Conservation (phyloP, 768 basidiomycete species). For the Paxillus rubicundulus region DNA sequence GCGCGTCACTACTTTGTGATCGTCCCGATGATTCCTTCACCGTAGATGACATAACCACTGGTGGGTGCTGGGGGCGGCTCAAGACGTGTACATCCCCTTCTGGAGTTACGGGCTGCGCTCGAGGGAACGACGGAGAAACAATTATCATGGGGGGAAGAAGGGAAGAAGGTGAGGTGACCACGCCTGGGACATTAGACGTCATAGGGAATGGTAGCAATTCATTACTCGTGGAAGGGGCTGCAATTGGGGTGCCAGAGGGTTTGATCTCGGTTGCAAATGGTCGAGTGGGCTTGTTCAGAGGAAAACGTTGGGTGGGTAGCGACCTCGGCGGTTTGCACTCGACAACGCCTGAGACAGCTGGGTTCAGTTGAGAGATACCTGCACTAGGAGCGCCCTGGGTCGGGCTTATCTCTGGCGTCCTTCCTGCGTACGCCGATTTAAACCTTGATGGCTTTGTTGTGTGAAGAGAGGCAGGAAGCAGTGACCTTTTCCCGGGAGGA, state of each 20-base stretch:
- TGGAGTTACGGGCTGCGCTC: constrained; percentile 15
- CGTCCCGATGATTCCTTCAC: constrained; percentile 11
- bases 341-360: constrained; percentile 22
- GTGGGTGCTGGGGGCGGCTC: constrained; percentile 30
- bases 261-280: not conserved
- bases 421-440: constrained; percentile 28
- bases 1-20: not conserved
- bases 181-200: not conserved
- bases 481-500: not conserved
- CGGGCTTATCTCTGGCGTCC: constrained; percentile 9
- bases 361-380: constrained; percentile 37
- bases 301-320: constrained; percentile 10
- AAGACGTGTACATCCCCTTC: constrained; percentile 19
- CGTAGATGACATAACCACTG: constrained; percentile 11
- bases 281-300: constrained; percentile 14
- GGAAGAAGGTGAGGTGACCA: constrained; percentile 2
- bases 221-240: constrained; percentile 8
- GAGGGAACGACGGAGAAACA: constrained; percentile 18
- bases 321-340: constrained; percentile 21
- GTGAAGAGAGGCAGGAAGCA: not conserved
- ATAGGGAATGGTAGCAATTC: not conserved
- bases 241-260: constrained; percentile 12
- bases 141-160: constrained; percentile 7
- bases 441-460: constrained; percentile 48
- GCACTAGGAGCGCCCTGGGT: constrained; percentile 22